Base-by-base conservation (phyloP, 2,329 filamentous ascomycete genomes). In the Diaporthe longicolla region DNA sequence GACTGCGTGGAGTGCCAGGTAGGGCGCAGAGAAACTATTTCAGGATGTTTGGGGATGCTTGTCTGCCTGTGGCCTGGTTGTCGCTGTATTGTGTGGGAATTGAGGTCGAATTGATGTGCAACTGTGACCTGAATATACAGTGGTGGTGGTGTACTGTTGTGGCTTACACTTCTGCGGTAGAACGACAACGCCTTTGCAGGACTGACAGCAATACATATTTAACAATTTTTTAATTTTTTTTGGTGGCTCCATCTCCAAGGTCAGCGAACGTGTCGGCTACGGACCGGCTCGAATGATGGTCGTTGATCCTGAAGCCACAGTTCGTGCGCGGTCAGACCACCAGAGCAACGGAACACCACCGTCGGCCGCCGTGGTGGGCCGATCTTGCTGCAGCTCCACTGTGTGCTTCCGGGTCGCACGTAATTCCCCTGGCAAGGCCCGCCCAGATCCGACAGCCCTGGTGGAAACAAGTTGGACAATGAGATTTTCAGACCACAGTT, bases 271-370 rank as follows among this genome's bases (percentile, higher is more conserved):
- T 26, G 40, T 26, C 40, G 58, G 35, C 29, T 68, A 26, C 40
- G 61, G 55, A 55, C 61, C 32, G 45, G 37, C 43, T 74, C 69
- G 73, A 45, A 72, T 74, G 73, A 72, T 72, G 54, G 61, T 24
- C 9, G 61, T 68, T 72, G 35, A 74, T 63, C 35, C 68, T 74
- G 72, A 26, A 74, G 72, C 68, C 52, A 72, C 55, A 69, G 69
- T 35, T 37, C 19, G 52, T 35, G 52, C 40, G 5, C 43, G 29
- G 69, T 74, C 73, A 72, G 70, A 43, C 73, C 69, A 74, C 65
- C 45, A 40, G 29, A 65, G 52, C 68, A 2, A 72, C 52, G n/a
- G 26, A 74, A 68, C 73, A 68, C 61, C 73, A 70, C 57, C 59
- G 71, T 54, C 63, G 26, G 48, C 48, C 29, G 54, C 58, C 40